These are phyloP conservation scores for Yarrowia sp. DNA, from an alignment of 805 yeast species.

Conservation along the genomic window DNA sequence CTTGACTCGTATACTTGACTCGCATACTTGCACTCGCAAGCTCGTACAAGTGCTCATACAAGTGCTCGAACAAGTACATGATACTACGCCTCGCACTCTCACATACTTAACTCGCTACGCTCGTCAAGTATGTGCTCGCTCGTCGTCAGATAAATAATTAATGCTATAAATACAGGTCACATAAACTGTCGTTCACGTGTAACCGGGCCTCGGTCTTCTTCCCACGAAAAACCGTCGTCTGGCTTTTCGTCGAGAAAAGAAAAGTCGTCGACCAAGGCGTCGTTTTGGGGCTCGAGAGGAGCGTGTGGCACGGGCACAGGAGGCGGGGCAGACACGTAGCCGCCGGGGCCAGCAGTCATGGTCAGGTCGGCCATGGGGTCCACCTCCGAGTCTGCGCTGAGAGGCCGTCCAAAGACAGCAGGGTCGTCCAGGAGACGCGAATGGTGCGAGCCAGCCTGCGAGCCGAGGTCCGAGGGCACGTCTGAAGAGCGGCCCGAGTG, in stretches of 20 bases:
- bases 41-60: too few relatives aligned
- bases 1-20: too few relatives aligned
- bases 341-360: neutral
- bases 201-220: slow-evolving; percentile 10
- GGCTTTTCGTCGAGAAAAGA: neutral
- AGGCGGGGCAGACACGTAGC: neutral
- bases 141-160: slow-evolving; percentile 13
- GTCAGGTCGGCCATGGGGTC: neutral
- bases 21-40: too few relatives aligned
- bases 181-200: neutral
- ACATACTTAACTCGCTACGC: too few relatives aligned
- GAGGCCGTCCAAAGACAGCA: slow-evolving; percentile 1
- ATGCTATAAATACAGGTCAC: slow-evolving; percentile 17
- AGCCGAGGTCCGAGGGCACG: neutral
- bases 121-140: too few relatives aligned
- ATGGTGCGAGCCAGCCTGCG: neutral
- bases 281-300: neutral
- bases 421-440: slow-evolving; percentile 9
- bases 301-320: slow-evolving; percentile 1
- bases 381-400: neutral
- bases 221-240: slow-evolving; percentile 1
- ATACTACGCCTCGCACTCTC: too few relatives aligned
- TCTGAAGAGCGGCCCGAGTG: neutral
- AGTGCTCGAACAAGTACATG: too few relatives aligned
- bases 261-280: neutral